phyloP scores from a whole-genome alignment of 202 grass and related monocot genomes.

The Cymbopogon flexuosus region DNA sequence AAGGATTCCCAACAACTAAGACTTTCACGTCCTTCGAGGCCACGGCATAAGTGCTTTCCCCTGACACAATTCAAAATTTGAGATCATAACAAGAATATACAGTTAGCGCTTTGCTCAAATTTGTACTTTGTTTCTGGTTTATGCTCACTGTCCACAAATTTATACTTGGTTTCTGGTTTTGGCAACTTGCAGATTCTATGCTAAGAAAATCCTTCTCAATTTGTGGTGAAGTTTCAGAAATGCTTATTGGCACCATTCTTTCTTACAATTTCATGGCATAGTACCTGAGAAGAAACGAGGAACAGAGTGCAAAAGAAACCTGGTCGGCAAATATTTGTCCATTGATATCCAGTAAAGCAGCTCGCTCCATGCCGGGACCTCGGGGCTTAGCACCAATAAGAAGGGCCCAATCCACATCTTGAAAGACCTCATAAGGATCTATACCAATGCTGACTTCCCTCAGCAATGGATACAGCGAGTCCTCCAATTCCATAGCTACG shows the following conservation, averaged over 20 bases:
- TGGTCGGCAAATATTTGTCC: slow-evolving; percentile 91
- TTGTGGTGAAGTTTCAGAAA: background rate
- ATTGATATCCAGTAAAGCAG: slow-evolving; percentile 84
- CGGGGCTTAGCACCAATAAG: slow-evolving; percentile 93
- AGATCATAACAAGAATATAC: slow-evolving; percentile 29
- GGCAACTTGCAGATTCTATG: background rate
- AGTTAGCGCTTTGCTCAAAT: background rate
- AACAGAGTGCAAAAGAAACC: slow-evolving; percentile 35
- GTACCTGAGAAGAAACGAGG: slow-evolving; percentile 1
- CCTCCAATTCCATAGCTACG: slow-evolving; percentile 96
- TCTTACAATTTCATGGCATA: background rate
- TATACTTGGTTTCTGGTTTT: background rate
- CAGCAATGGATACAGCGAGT: slow-evolving; percentile 87
- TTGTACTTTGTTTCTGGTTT: background rate
- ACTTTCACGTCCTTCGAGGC: slow-evolving; percentile 84
- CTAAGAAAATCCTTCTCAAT: background rate
- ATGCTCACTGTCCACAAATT: background rate
- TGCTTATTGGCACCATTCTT: background rate
- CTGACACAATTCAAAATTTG: slow-evolving; percentile 51
- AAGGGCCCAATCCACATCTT: slow-evolving; percentile 89
- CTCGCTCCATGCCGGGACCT: slow-evolving; percentile 92
- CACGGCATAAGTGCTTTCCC: slow-evolving; percentile 93
- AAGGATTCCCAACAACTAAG: slow-evolving; percentile 88
- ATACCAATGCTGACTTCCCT: slow-evolving; percentile 89
- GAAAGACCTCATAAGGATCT: slow-evolving; percentile 73